A percentile compares a stretch with the other conserved stretches of the same genome.
Conservation (phyloP, 1,284 basidiomycete species). For the Heterobasidion occidentale region DNA sequence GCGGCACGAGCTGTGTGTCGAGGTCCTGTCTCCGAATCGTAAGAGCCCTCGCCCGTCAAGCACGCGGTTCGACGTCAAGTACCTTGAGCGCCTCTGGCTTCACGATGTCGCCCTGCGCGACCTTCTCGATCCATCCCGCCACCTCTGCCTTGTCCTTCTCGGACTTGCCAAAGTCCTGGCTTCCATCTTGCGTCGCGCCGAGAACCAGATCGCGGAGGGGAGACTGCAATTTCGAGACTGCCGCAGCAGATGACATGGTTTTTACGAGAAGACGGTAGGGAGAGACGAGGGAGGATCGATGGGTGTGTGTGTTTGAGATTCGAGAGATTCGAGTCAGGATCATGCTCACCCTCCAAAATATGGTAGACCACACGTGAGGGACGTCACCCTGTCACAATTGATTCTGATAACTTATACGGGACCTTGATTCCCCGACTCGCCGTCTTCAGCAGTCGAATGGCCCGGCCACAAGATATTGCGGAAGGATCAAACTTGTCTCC, state of each 20-base stretch:
- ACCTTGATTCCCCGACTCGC: too few species aligned
- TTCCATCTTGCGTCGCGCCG: slow-evolving; percentile 34
- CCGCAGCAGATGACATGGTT: slow-evolving; percentile 51
- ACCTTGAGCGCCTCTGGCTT: slow-evolving; percentile 47
- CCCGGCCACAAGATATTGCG: too few species aligned
- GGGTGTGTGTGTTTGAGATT: not conserved
- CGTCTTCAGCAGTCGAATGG: too few species aligned
- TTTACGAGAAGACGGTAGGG: slow-evolving; percentile 14
- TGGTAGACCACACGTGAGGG: not conserved
- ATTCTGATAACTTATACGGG: too few species aligned
- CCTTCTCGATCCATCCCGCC: slow-evolving; percentile 60
- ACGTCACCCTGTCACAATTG: too few species aligned
- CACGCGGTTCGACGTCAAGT: slow-evolving; percentile 1
- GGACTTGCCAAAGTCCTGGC: slow-evolving; percentile 39
- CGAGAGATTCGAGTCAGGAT: slow-evolving; percentile 6
- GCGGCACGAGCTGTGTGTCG: slow-evolving; percentile 63
- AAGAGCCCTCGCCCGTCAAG: not conserved
- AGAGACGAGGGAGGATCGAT: slow-evolving; percentile 1
- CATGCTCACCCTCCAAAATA: not conserved
- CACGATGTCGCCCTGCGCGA: slow-evolving; percentile 41
- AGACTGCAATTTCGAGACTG: slow-evolving; percentile 40
- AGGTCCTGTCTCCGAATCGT: slow-evolving; percentile 43
- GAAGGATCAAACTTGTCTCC: too few species aligned
- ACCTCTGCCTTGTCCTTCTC: slow-evolving; percentile 61
- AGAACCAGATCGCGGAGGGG: slow-evolving; percentile 54